A percentile compares a stretch with the other conserved stretches of the same genome.
These are phyloP conservation scores for Suillus lakei DNA, from an alignment of 768 basidiomycete species.

Conservation along the genomic window DNA sequence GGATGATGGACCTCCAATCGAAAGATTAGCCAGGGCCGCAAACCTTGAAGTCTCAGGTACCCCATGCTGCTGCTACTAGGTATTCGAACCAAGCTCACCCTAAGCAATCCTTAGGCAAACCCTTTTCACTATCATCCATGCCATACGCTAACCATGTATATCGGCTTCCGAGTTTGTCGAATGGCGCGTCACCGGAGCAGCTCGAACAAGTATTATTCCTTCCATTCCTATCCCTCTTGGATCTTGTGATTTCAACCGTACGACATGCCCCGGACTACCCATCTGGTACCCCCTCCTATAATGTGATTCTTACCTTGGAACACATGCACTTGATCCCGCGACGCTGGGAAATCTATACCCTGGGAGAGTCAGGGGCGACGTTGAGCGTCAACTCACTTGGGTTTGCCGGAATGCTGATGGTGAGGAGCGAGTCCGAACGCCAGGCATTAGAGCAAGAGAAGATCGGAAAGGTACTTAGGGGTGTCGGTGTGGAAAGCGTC, in stretches of 20 bases:
- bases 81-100: constrained; percentile 13
- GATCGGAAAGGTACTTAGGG: constrained; percentile 62
- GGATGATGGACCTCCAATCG: constrained; percentile 75
- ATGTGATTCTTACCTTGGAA: constrained; percentile 78
- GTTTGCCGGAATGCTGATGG: constrained; percentile 88
- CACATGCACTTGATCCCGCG: constrained; percentile 91
- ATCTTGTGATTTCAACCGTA: constrained; percentile 75
- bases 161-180: constrained; percentile 44
- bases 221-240: constrained; percentile 75
- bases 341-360: constrained; percentile 57
- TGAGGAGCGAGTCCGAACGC: constrained; percentile 80
- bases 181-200: constrained; percentile 36
- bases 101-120: constrained; percentile 55
- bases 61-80: constrained; percentile 15
- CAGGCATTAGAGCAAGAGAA: constrained; percentile 68
- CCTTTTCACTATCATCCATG: constrained; percentile 68
- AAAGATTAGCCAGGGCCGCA: constrained; percentile 62
- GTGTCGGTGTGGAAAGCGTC: constrained; percentile 68
- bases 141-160: constrained; percentile 84
- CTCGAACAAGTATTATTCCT: constrained; percentile 57
- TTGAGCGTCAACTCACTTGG: constrained; percentile 87
- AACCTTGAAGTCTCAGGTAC: constrained; percentile 64
- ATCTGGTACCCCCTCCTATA: constrained; percentile 74
- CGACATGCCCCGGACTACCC: constrained; percentile 70
- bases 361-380: constrained; percentile 56